Evolutionary conservation across 768 basidiomycete species (phyloP), one percentile per base, ranked within the genome.

Genomic region (Pleurotus salmoneostramineus): DNA sequence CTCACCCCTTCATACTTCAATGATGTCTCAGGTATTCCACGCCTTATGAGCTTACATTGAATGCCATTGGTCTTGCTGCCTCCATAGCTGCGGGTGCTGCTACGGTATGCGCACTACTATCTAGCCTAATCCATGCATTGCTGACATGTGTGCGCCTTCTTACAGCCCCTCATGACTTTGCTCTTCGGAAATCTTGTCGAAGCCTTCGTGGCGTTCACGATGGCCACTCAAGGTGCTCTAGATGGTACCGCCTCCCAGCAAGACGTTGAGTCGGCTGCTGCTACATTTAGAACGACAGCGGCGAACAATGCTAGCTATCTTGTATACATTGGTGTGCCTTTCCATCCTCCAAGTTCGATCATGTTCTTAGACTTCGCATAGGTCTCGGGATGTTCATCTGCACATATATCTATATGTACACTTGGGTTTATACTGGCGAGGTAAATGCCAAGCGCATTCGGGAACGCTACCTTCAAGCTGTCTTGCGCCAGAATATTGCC

Each of bases 131-230:
- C 6, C 6, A 54, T 40, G 56, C 21, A 27, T 27, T 1, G 21
- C 3, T 27, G 3, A 27, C 21, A 27, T 27, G 1, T 27, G 21
- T 27, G 3, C 21, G 21, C 3, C 21, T 54, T 46, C 48, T 6
- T 43, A 15, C 15, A 89, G 85, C 89, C 88, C 4, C 74, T 90
- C 45, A 89, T 92, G 88, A 84, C 83, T 61, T 72, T 97, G 56
- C 79, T 97, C 40, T 96, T 97, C 68, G 94, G 93, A 42, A 83
- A 83, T 50, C 82, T 95, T 49, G 88, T 88, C 0, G 80, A 91
- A 63, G 72, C 78, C 36, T 93, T 93, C 71, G 87, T 93, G 64
- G 54, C 62, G 6, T 93, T 93, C 64, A 73, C 74, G 4, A 58
- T 31, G 0, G 62, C 70, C 8, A 33, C 77, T 33, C 57, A 60